These are phyloP conservation scores for Leishmania tarentolae DNA, from an alignment of 208 protist genomes.

Conservation along the genomic window DNA sequence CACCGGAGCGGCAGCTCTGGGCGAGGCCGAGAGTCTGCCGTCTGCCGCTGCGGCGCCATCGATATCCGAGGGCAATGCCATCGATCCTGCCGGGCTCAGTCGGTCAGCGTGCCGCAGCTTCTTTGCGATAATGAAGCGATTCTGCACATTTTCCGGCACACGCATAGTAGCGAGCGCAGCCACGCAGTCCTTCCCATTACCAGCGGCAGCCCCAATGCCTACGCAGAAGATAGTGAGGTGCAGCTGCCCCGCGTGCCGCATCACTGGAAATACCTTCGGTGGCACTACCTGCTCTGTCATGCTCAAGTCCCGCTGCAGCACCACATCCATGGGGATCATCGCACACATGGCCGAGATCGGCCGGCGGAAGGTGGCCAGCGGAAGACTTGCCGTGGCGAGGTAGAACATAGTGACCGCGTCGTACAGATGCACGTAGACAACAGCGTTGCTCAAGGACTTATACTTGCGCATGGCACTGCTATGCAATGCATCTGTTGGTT, in stretches of 20 bases:
- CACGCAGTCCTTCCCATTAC: neutral
- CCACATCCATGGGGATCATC: constrained; percentile 63
- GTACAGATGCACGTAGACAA: constrained; percentile 85
- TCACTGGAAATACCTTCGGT: constrained; percentile 64
- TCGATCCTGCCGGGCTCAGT: constrained; percentile 18
- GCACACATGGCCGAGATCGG: constrained; percentile 66
- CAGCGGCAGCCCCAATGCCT: constrained; percentile 29
- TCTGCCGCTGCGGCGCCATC: neutral
- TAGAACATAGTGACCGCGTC: constrained; percentile 92
- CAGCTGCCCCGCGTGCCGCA: constrained; percentile 79
- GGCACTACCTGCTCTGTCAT: constrained; percentile 75
- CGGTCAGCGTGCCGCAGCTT: constrained; percentile 63
- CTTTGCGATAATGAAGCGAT: constrained; percentile 71
- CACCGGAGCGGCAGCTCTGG: neutral
- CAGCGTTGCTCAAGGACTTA: constrained; percentile 44
- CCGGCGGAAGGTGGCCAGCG: constrained; percentile 70
- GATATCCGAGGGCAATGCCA: neutral
- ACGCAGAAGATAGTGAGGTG: constrained; percentile 88
- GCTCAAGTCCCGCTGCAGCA: constrained; percentile 74
- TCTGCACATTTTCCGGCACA: constrained; percentile 8
- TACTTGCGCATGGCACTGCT: constrained; percentile 64
- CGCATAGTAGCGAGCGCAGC: constrained; percentile 15
- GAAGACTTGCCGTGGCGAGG: constrained; percentile 60
- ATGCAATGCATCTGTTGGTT: constrained; percentile 59
- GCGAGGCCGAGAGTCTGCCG: neutral